phyloP scores from a whole-genome alignment of 306 rosid species.

The Acacia melanoxylon region DNA sequence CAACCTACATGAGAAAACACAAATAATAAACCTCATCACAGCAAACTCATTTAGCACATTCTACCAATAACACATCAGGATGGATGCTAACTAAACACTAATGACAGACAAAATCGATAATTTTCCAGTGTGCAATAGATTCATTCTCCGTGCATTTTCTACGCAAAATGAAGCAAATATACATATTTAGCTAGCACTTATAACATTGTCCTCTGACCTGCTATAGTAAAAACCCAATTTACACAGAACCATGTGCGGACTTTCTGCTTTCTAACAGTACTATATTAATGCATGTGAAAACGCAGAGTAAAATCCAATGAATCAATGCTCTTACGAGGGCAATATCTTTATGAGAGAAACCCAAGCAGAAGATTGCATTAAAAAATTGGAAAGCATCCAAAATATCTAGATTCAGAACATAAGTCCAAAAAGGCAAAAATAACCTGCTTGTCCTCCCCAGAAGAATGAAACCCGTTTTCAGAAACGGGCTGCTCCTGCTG shows the following conservation, averaged over 20 bases:
- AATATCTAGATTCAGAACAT: constrained; percentile 11
- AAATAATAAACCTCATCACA: constrained; percentile 52
- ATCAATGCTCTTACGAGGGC: background rate
- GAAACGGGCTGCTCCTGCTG: constrained; percentile 52
- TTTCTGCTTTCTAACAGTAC: background rate
- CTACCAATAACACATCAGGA: background rate
- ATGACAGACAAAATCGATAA: background rate
- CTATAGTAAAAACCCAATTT: background rate
- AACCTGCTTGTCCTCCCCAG: constrained; percentile 84
- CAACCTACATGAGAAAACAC: constrained; percentile 75
- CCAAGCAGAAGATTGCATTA: constrained; percentile 8
- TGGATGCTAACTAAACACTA: background rate
- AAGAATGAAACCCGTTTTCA: constrained; percentile 65
- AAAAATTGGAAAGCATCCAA: background rate
- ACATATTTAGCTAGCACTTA: background rate
- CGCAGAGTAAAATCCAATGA: background rate
- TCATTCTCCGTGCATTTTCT: background rate
- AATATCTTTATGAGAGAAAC: background rate
- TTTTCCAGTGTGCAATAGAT: background rate
- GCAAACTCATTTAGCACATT: constrained; percentile 39
- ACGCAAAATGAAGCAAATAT: background rate
- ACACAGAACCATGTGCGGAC: background rate
- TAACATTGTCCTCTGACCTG: background rate
- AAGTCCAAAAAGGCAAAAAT: constrained; percentile 36
- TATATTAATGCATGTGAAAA: background rate